These are phyloP conservation scores for Agaricus subrufescens DNA, from an alignment of 768 basidiomycete species.

Conservation along the genomic window DNA sequence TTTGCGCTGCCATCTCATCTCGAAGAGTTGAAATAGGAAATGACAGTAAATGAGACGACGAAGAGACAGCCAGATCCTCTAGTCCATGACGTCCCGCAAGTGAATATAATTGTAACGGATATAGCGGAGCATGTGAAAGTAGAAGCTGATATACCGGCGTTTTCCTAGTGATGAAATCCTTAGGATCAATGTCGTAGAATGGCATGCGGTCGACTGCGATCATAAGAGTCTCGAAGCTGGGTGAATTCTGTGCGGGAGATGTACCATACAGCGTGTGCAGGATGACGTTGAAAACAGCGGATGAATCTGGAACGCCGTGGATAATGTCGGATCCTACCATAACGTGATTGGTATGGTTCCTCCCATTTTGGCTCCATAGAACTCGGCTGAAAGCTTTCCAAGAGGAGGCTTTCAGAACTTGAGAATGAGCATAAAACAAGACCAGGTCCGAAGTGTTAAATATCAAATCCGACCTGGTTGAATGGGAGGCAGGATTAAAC, in stretches of 20 bases:
- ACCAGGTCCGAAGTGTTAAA: constrained; percentile 54
- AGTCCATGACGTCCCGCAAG: constrained; percentile 25
- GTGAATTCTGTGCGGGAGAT: constrained; percentile 45
- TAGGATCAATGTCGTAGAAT: constrained; percentile 15
- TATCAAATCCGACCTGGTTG: constrained; percentile 20
- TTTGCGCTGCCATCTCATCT: constrained; percentile 25
- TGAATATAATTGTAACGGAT: constrained; percentile 33
- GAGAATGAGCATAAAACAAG: constrained; percentile 55
- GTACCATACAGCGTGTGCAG: constrained; percentile 48
- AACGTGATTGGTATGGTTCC: constrained; percentile 24
- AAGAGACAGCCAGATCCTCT: constrained; percentile 29
- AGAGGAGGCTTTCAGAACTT: constrained; percentile 39
- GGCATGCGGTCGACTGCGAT: constrained; percentile 32
- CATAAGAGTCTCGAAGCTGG: constrained; percentile 40
- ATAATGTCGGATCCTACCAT: constrained; percentile 26
- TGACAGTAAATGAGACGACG: constrained; percentile 33
- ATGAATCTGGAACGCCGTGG: constrained; percentile 32
- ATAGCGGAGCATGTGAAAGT: constrained; percentile 20
- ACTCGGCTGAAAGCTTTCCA: constrained; percentile 35
- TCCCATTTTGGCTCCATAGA: neutral
- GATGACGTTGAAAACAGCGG: constrained; percentile 45
- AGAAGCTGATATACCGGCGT: constrained; percentile 20
- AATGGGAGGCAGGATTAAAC: constrained; percentile 19
- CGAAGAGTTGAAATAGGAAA: constrained; percentile 22
- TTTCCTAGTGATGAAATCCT: constrained; percentile 17